Conservation (phyloP, 192 early-diverging fungal genomes). For the Cetraspora pellucida region DNA sequence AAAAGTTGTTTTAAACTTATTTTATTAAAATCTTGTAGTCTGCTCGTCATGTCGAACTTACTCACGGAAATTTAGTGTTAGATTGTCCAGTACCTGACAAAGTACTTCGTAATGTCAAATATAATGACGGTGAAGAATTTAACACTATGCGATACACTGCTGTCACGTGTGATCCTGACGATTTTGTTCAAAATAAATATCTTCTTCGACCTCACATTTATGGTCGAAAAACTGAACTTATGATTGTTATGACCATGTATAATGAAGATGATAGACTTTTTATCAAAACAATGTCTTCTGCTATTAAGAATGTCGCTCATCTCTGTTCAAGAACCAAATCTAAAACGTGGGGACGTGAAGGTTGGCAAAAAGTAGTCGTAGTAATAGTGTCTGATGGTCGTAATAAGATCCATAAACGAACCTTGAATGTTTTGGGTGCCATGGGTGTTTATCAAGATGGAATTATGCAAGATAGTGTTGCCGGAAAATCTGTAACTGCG, state of each 20-base stretch:
- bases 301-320: constrained; percentile 96
- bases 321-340: constrained; percentile 74
- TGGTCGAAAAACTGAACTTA: constrained; percentile 81
- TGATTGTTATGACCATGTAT: constrained; percentile 94
- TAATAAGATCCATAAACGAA: constrained; percentile 71
- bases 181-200: constrained; percentile 66
- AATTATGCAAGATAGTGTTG: constrained; percentile 68
- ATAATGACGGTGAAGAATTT: constrained; percentile 61
- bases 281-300: constrained; percentile 81
- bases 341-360: constrained; percentile 75
- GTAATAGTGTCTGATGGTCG: constrained; percentile 92
- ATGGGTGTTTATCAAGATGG: constrained; percentile 81
- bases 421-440: constrained; percentile 76
- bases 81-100: constrained; percentile 63
- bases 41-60: constrained; percentile 49
- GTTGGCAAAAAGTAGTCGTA: constrained; percentile 91
- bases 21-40: not conserved
- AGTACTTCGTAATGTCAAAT: constrained; percentile 52
- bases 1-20: not conserved
- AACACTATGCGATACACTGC: constrained; percentile 73
- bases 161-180: constrained; percentile 65
- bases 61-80: constrained; percentile 67
- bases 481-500: constrained; percentile 69
- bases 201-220: constrained; percentile 69
- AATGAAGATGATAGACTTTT: constrained; percentile 90